These are phyloP conservation scores for Cercospora zeina DNA, from an alignment of 2,329 filamentous ascomycete genomes.

Conservation along the genomic window DNA sequence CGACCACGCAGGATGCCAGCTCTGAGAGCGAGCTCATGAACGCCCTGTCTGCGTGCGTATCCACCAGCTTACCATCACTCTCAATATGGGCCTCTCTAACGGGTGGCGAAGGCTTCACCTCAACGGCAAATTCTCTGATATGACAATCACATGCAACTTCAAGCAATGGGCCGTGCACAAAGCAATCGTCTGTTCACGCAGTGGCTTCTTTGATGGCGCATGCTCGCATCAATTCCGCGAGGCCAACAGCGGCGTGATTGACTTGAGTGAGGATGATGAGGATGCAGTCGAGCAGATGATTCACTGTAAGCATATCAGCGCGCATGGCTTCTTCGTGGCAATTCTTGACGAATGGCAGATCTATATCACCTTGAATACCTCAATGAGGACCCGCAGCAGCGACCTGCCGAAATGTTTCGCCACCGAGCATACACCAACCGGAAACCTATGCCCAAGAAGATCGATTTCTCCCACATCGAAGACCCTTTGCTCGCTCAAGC, in stretches of 20 bases:
- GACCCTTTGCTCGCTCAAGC: constrained; percentile 43
- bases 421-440: constrained; percentile 37
- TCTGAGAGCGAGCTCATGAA: constrained; percentile 49
- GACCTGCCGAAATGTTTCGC: constrained; percentile 37
- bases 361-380: constrained; percentile 45
- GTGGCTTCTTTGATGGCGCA: constrained; percentile 48
- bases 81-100: constrained; percentile 32
- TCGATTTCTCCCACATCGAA: constrained; percentile 40
- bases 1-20: constrained; percentile 36
- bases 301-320: constrained; percentile 37
- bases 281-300: constrained; percentile 46
- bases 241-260: constrained; percentile 40
- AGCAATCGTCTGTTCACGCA: constrained; percentile 52
- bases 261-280: constrained; percentile 43
- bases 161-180: constrained; percentile 52
- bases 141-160: constrained; percentile 50
- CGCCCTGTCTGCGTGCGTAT: constrained; percentile 51
- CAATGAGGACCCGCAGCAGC: constrained; percentile 31
- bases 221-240: constrained; percentile 42
- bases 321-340: neutral
- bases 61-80: constrained; percentile 9
- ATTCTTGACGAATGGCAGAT: constrained; percentile 30
- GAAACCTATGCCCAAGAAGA: constrained; percentile 35
- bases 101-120: constrained; percentile 37
- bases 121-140: constrained; percentile 49